Evolutionary conservation across 805 yeast genomes (phyloP), one percentile per base, ranked within the genome.

Genomic region (Diddensiella santjacobensis): DNA sequence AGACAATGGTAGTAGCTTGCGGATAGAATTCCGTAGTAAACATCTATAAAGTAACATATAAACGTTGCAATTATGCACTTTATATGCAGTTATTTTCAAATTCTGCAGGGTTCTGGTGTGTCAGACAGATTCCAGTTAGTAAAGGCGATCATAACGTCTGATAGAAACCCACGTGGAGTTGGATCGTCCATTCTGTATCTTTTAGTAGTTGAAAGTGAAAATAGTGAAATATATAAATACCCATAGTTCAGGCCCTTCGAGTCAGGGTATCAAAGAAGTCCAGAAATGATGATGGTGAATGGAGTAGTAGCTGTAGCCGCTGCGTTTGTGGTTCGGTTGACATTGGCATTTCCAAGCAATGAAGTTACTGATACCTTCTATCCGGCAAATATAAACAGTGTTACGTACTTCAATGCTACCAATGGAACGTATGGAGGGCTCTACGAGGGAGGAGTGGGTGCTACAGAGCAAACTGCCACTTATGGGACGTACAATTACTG

Each of bases 401-500:
- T 19, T 29, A 29, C 42, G 17, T 47, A 48, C 1, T 17, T 48
- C 22, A 46, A 46, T 22, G 29, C 31, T 8, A 17, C 45, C 20
- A 40, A 45, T 4, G 49, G 45, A 15, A 45, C 48, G 15, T 40
- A 46, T 31, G 49, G 49, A 3, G 49, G 49, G n/a, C 35, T 26
- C 22, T 46, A 40, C 23, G 5, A 40, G 40, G 38, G 38, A 10
- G 38, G 38, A 30, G 44, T 55, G 2, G 22, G 44, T 17, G 61
- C 58, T 19, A 23, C 57, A 2, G 61, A 52, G 20, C 66, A 62
- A 15, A 56, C 48, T 17, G 20, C 18, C 22, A 5, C 19, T 17
- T 66, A 65, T 39, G 71, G 72, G 24, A 58, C 53, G 11, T 72
- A 72, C 56, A 66, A 71, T 61, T 72, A 70, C 56, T 72, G 77